Evolutionary conservation across 2,329 filamentous ascomycete genomes (phyloP), one percentile per base, ranked within the genome.

Genomic region (Talaromyces amestolkiae): DNA sequence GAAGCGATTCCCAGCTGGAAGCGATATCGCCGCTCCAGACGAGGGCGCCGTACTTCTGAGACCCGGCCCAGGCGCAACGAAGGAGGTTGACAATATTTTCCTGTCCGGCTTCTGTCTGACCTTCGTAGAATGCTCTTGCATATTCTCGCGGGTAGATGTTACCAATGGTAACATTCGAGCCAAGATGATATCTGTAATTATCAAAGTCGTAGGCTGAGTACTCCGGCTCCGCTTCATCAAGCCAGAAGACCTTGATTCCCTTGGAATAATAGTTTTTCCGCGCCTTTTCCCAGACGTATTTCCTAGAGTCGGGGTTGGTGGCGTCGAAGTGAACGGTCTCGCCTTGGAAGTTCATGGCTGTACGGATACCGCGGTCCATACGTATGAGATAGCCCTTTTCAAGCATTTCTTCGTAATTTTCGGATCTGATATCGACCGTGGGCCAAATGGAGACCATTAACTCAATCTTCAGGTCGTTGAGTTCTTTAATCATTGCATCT

Each of bases 401-500:
- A 0, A 87, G 75, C 86, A 90, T 89, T 68, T 89, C 83, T 0
- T 80, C 69, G 70, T 84, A 89, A 72, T 89, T 89, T 49, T 87
- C 84, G 0, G 84, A 86, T 1, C 74, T 71, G 13, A 79, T 81
- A 62, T 89, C 86, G 1, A 90, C 87, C 0, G 87, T 89, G 0
- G 88, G 88, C 88, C 88, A 90, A 69, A 90, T 84, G 0, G 86
- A 89, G 0, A 90, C 86, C 87, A 90, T 90, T 3, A 89, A 80
- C 70, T 90, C 87, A 54, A 90, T 83, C 0, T 81, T 80, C 66
- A 90, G 74, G 0, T 82, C 78, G 49, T 84, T 80, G 1, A 90
- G 80, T 72, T 90, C 87, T 45, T 79, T 77, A 24, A 89, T 79
- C 88, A 90, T 90, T 3, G 85, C 85, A 54, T 86, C 86, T 78